A percentile compares a stretch with the other conserved stretches of the same genome.
Evolutionary conservation across 176 grass and related monocot species (phyloP).

Genomic region (Phragmites australis): DNA sequence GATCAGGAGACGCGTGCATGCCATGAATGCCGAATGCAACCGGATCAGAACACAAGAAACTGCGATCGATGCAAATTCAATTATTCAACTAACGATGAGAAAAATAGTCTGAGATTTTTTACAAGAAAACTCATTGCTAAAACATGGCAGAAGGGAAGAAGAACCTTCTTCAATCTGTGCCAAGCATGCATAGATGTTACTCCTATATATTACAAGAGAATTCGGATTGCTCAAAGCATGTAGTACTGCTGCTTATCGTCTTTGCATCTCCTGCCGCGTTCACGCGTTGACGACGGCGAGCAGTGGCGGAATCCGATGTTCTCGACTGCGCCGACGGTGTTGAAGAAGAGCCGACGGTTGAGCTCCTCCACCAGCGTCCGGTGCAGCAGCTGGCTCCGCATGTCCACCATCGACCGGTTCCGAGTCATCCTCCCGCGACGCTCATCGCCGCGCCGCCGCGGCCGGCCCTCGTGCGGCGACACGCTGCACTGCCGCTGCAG

Average conservation of each 20-base stretch:
- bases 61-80: no score
- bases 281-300: slow-evolving; percentile 31
- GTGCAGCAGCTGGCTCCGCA: slow-evolving; percentile 82
- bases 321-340: slow-evolving; percentile 84
- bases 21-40: no score
- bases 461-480: slow-evolving; percentile 32
- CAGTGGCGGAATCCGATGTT: slow-evolving; percentile 67
- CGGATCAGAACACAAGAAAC: no score
- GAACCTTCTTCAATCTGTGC: no score
- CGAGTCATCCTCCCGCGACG: slow-evolving; percentile 17
- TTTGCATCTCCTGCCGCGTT: slow-evolving; percentile 10
- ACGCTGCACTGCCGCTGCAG: slow-evolving; percentile 42
- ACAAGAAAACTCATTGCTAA: no score
- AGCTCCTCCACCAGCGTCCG: slow-evolving; percentile 77
- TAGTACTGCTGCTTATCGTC: not conserved
- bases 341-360: slow-evolving; percentile 93
- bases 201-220: no score
- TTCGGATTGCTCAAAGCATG: slow-evolving; percentile 31
- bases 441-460: slow-evolving; percentile 30
- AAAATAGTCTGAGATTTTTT: no score
- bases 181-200: no score
- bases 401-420: slow-evolving; percentile 86
- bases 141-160: no score
- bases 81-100: no score
- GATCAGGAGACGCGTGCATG: no score